Evolutionary conservation across 805 yeast species (phyloP).

Genomic region (Ogataea methanolica): DNA sequence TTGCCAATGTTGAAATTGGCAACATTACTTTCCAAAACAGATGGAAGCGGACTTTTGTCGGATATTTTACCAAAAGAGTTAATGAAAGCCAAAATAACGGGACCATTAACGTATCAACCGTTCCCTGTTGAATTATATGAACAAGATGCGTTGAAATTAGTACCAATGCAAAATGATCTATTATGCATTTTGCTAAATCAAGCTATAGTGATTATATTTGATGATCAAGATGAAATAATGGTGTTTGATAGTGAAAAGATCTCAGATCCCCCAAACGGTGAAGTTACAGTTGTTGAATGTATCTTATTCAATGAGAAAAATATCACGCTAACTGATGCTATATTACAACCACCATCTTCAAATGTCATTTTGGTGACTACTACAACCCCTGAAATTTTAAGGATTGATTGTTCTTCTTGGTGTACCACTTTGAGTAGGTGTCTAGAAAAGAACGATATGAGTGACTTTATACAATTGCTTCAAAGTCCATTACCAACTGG

Average conservation of each 20-base stretch:
- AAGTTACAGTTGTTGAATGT: constrained; percentile 12
- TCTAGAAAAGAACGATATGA: constrained; percentile 15
- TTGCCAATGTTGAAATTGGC: constrained; percentile 24
- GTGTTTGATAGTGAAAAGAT: constrained; percentile 16
- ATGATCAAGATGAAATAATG: constrained; percentile 22
- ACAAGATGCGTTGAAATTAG: constrained; percentile 32
- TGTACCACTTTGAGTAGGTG: constrained; percentile 11
- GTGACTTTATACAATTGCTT: constrained; percentile 11
- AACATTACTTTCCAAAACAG: constrained; percentile 12
- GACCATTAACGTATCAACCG: constrained; percentile 51
- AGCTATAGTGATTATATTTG: constrained; percentile 18
- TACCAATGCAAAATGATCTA: constrained; percentile 23
- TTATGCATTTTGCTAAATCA: constrained; percentile 18
- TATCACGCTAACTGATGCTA: constrained; percentile 8
- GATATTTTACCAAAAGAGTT: constrained; percentile 15
- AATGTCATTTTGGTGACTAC: constrained; percentile 18
- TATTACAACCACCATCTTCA: constrained; percentile 16
- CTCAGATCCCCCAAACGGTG: neutral
- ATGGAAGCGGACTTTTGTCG: constrained; percentile 6
- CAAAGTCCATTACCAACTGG: constrained; percentile 18
- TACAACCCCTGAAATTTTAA: constrained; percentile 18
- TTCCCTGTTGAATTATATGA: constrained; percentile 51
- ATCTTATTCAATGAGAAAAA: constrained; percentile 3
- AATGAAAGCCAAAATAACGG: constrained; percentile 28
- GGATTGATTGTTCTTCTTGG: constrained; percentile 28